Evolutionary conservation across 2,329 filamentous ascomycete species (phyloP).

Genomic region (Beauveria sp.): DNA sequence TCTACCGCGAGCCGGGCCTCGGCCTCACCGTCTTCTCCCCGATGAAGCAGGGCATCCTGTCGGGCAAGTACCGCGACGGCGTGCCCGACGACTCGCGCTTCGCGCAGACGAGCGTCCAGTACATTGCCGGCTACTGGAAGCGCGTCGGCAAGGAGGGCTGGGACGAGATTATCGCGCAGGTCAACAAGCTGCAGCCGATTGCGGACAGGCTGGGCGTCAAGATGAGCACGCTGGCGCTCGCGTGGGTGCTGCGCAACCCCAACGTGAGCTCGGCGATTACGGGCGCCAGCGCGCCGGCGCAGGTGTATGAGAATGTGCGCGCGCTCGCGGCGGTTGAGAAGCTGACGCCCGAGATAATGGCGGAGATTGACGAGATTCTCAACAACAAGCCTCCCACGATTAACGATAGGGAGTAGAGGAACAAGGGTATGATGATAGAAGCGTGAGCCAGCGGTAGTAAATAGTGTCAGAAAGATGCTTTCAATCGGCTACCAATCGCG

Average conservation of each 20-base stretch:
- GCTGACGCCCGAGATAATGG: conserved; percentile 51
- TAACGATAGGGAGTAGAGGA: conserved; percentile 24
- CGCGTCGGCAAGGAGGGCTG: conserved; percentile 44
- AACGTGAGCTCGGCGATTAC: conserved; percentile 56
- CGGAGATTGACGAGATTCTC: conserved; percentile 51
- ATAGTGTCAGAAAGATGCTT: too few relatives aligned
- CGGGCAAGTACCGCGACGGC: conserved; percentile 60
- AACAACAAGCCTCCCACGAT: conserved; percentile 49
- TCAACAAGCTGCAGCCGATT: conserved; percentile 52
- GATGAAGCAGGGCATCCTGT: conserved; percentile 49
- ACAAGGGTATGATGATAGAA: not conserved
- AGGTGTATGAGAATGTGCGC: conserved; percentile 53
- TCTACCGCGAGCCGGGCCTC: conserved; percentile 53
- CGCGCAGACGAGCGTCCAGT: conserved; percentile 47
- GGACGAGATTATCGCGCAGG: conserved; percentile 49
- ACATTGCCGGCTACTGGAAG: conserved; percentile 46
- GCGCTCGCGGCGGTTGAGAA: conserved; percentile 46
- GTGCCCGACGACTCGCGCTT: conserved; percentile 54
- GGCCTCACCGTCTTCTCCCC: conserved; percentile 59
- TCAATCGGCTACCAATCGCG: too few relatives aligned
- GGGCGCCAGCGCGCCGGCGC: conserved; percentile 49
- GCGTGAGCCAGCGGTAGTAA: too few relatives aligned
- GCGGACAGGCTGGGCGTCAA: conserved; percentile 57
- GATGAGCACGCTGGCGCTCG: conserved; percentile 47
- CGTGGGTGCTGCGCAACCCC: conserved; percentile 56